Percentiles rank a stretch among this genome's conserved stretches.
Conservation (phyloP, 768 basidiomycete genomes). For the Auriscalpium vulgare region DNA sequence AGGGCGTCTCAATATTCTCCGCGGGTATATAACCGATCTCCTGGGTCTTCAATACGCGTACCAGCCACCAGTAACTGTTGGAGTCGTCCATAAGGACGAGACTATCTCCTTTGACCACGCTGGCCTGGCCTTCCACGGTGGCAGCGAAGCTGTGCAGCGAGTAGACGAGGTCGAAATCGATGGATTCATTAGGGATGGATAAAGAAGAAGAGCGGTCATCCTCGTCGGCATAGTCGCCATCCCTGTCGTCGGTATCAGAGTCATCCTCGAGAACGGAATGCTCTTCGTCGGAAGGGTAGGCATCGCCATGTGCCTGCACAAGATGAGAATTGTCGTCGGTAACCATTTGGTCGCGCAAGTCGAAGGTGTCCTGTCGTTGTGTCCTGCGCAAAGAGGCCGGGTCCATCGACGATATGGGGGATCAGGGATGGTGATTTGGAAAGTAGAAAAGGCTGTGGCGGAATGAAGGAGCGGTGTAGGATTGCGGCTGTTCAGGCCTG, state of each 20-base stretch:
- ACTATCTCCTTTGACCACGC: constrained; percentile 96
- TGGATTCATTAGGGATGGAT: constrained; percentile 85
- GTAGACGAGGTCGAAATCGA: constrained; percentile 90
- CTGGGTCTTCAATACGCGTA: constrained; percentile 95
- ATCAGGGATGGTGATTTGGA: neutral
- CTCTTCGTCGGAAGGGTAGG: constrained; percentile 57
- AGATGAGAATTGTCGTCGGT: constrained; percentile 42
- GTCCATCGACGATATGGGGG: neutral
- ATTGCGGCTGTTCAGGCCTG: neutral
- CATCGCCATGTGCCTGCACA: constrained; percentile 41
- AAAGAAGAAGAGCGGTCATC: constrained; percentile 76
- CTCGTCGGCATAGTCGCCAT: constrained; percentile 62
- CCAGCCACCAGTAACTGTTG: constrained; percentile 99
- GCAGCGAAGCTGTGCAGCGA: constrained; percentile 95
- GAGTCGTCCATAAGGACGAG: constrained; percentile 96
- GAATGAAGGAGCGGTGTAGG: neutral
- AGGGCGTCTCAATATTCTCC: constrained; percentile 98
- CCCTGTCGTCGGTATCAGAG: constrained; percentile 65
- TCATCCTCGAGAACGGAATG: constrained; percentile 85
- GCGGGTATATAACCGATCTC: constrained; percentile 99
- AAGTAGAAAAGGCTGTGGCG: neutral
- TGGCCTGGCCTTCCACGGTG: constrained; percentile 97
- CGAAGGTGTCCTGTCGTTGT: constrained; percentile 54
- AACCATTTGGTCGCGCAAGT: constrained; percentile 59
- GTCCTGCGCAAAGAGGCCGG: neutral